These are phyloP conservation scores for Suhomyces maxii DNA, from an alignment of 1,139 yeast species.

Conservation along the genomic window DNA sequence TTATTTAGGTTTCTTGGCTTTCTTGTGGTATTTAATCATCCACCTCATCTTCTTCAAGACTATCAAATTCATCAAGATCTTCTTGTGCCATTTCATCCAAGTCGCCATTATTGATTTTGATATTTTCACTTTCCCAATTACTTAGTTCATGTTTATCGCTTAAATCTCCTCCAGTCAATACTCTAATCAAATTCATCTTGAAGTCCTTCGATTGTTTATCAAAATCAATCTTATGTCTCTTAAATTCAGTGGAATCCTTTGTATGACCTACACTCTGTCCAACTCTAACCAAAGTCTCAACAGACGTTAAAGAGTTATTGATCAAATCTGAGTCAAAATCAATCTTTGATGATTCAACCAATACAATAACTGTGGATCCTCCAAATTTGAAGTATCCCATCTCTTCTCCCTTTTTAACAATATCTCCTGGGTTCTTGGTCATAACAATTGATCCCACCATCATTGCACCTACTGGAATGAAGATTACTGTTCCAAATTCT, in stretches of 20 bases:
- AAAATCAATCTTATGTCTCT: constrained; percentile 49
- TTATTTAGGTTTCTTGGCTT: background rate
- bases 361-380: constrained; percentile 78
- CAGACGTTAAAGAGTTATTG: constrained; percentile 62
- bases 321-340: constrained; percentile 73
- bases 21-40: constrained; percentile 3
- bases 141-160: constrained; percentile 30
- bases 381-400: constrained; percentile 95
- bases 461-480: constrained; percentile 95
- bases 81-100: constrained; percentile 16
- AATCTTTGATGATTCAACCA: constrained; percentile 40
- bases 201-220: constrained; percentile 49
- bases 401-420: constrained; percentile 71
- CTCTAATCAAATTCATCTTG: constrained; percentile 56
- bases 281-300: constrained; percentile 82
- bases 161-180: constrained; percentile 58
- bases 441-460: constrained; percentile 93
- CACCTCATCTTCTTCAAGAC: constrained; percentile 8
- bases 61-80: constrained; percentile 18
- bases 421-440: constrained; percentile 63
- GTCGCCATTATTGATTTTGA: constrained; percentile 25
- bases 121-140: constrained; percentile 40
- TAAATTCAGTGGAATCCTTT: constrained; percentile 48
- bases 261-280: constrained; percentile 92
- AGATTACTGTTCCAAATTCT: constrained; percentile 71